Percentiles rank a stretch among this genome's conserved stretches.
Conservation (phyloP, 2,329 filamentous ascomycete species). For the Colletotrichum sp. region DNA sequence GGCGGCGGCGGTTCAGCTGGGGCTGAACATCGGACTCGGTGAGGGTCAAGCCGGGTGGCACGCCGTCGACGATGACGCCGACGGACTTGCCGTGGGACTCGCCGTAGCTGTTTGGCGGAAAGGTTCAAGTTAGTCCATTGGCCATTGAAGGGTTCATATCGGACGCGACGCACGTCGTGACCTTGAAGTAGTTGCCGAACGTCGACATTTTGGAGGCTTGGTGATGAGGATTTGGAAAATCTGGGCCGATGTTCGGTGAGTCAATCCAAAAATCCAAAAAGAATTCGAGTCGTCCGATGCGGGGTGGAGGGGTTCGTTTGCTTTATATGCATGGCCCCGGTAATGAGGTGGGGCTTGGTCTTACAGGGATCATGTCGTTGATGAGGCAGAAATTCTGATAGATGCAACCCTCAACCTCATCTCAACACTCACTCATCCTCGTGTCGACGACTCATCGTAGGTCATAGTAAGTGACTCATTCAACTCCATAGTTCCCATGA, state of each 20-base stretch:
- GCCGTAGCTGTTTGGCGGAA: conserved; percentile 43
- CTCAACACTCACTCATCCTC: conserved; percentile 2
- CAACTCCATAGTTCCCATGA: accelerated
- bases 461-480: background rate
- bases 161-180: conserved; percentile 73
- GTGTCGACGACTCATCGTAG: background rate
- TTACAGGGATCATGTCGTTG: background rate
- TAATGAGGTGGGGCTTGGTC: background rate
- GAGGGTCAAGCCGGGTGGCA: conserved; percentile 85
- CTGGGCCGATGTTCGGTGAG: conserved; percentile 18
- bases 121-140: conserved; percentile 12
- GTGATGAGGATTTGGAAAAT: background rate
- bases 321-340: conserved; percentile 8
- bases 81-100: conserved; percentile 89
- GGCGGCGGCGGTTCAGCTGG: conserved; percentile 88
- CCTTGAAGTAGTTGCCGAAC: conserved; percentile 81
- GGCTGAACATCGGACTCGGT: conserved; percentile 90
- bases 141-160: background rate
- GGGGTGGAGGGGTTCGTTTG: conserved; percentile 14
- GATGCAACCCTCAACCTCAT: conserved; percentile 14
- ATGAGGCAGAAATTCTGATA: background rate
- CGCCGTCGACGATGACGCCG: conserved; percentile 93
- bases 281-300: background rate
- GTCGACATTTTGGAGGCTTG: conserved; percentile 72
- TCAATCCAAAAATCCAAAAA: background rate